Evolutionary conservation across 163 green algal genomes (phyloP).

Genomic region (Chlamydomonas reinhardtii): DNA sequence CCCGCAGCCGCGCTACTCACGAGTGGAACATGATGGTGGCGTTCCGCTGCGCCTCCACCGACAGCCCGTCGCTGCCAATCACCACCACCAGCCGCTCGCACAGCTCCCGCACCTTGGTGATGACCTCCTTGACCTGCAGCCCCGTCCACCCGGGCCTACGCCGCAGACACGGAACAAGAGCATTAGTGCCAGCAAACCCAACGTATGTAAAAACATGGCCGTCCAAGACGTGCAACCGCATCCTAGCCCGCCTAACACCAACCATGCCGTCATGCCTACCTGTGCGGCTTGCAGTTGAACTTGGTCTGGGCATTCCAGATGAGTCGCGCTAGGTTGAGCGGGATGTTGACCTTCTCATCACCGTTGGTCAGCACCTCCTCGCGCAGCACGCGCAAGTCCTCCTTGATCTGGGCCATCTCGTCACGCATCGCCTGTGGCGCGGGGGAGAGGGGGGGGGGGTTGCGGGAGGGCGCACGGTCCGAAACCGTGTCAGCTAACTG

Average conservation of each 20-base stretch:
- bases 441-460: background rate
- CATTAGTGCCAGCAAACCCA: too few species aligned
- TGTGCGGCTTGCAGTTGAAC: constrained; percentile 82
- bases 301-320: constrained; percentile 95
- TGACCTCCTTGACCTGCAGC: constrained; percentile 68
- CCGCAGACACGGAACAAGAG: background rate
- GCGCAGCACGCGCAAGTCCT: constrained; percentile 44
- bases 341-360: constrained; percentile 88
- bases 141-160: constrained; percentile 52
- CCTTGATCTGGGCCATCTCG: constrained; percentile 23
- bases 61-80: constrained; percentile 86
- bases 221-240: too few species aligned
- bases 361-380: constrained; percentile 81
- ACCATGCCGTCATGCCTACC: background rate
- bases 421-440: constrained; percentile 38
- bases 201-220: too few species aligned
- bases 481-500: too few species aligned
- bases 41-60: constrained; percentile 94
- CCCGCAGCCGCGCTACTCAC: background rate
- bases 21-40: constrained; percentile 95
- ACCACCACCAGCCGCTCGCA: constrained; percentile 70
- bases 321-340: constrained; percentile 93
- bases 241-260: background rate
- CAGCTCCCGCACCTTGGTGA: constrained; percentile 36
- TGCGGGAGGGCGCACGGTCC: too few species aligned